Percentiles rank a stretch among this genome's conserved stretches.
These are phyloP conservation scores for Hapsidospora chrysogenum DNA, from an alignment of 495 filamentous ascomycete species.

Conservation along the genomic window DNA sequence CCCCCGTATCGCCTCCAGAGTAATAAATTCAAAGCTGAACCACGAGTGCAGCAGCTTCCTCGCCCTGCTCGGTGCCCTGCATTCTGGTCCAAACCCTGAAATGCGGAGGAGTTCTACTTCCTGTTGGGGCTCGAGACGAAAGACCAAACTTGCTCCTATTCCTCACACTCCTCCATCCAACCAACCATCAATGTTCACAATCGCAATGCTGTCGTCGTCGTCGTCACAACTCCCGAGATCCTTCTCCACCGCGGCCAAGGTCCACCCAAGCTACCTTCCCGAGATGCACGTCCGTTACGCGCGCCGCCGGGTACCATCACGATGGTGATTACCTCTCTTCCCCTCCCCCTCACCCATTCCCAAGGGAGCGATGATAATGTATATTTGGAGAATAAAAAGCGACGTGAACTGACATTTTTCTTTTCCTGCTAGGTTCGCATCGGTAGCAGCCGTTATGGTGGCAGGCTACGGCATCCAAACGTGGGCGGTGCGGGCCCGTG, in stretches of 20 bases:
- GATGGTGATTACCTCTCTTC: not conserved
- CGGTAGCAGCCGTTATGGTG: not conserved
- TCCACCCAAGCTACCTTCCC: slow-evolving; percentile 1
- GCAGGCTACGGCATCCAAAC: not conserved
- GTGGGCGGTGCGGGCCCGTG: not conserved
- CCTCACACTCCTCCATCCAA: too few species aligned
- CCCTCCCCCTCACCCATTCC: not conserved
- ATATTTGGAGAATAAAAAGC: not conserved
- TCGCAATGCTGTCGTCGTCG: too few species aligned
- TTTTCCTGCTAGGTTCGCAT: not conserved
- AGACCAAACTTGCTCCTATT: too few species aligned
- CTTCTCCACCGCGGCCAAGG: slow-evolving; percentile 3
- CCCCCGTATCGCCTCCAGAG: too few species aligned
- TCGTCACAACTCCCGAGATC: too few species aligned
- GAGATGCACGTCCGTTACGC: not conserved
- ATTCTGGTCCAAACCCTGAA: too few species aligned
- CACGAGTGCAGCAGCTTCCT: too few species aligned
- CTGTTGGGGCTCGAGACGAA: too few species aligned
- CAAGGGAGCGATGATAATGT: not conserved
- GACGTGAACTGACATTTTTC: not conserved
- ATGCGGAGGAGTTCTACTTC: too few species aligned
- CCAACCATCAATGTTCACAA: too few species aligned
- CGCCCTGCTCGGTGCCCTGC: too few species aligned
- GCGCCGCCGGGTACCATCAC: not conserved
- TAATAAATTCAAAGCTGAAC: too few species aligned